Conservation (phyloP, 2,329 filamentous ascomycete genomes). For the Emergomyces orientalis region DNA sequence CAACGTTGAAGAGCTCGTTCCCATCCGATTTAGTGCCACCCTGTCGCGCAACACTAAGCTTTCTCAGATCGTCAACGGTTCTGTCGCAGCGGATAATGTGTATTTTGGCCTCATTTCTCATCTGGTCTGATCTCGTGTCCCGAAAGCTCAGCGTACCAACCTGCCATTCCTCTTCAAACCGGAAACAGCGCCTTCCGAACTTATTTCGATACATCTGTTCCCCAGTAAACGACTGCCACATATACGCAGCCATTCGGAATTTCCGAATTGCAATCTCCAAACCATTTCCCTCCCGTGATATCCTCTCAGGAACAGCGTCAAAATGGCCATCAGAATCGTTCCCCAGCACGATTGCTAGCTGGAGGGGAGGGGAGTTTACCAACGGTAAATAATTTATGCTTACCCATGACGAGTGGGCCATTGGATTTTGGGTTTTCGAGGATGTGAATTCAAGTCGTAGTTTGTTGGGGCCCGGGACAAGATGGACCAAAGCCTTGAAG, state of each 20-base stretch:
- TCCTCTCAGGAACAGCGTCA: conserved; percentile 67
- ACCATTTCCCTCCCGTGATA: conserved; percentile 70
- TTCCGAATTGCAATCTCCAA: conserved; percentile 75
- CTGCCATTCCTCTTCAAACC: conserved; percentile 93
- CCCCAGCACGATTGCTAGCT: conserved; percentile 77
- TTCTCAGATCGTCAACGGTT: conserved; percentile 73
- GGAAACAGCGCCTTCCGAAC: conserved; percentile 74
- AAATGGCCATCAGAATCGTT: conserved; percentile 82
- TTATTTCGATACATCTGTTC: conserved; percentile 92
- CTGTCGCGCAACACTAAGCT: conserved; percentile 70
- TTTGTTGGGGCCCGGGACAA: conserved; percentile 84
- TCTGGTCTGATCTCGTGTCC: conserved; percentile 59
- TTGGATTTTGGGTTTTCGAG: conserved; percentile 63
- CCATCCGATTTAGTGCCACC: conserved; percentile 59
- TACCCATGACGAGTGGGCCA: conserved; percentile 66
- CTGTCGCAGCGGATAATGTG: conserved; percentile 76
- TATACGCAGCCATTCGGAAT: conserved; percentile 87
- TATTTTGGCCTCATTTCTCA: conserved; percentile 84
- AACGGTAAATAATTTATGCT: conserved; percentile 80
- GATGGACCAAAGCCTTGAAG: conserved; percentile 84
- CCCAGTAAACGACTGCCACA: conserved; percentile 95
- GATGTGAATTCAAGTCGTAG: conserved; percentile 81
- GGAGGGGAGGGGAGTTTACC: conserved; percentile 68
- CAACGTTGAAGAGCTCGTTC: conserved; percentile 66
- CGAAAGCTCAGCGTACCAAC: conserved; percentile 67